Base-by-base conservation (phyloP, 1,284 basidiomycete species). In the Ceratorhiza oryzae-sativae region DNA sequence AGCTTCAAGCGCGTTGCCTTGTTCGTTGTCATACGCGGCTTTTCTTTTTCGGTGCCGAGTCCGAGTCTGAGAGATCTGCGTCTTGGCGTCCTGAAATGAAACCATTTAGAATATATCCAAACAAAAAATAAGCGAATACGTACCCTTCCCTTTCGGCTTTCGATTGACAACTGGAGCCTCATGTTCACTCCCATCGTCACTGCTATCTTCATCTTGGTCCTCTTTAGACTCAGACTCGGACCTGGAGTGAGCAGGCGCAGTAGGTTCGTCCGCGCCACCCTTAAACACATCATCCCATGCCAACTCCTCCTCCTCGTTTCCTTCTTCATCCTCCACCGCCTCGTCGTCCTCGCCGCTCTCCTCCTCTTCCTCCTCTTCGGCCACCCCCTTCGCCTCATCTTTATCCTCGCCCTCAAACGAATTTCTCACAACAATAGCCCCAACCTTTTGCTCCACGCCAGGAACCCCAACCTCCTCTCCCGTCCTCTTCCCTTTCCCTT, bases 401-500 rank as follows among this genome's bases (percentile, higher is more conserved):
- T 25, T 83, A 80, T 93, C 91, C 76, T 93, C 91, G 0, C 86
- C 84, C 60, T 93, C 83, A 80, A 90, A 95, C 61, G 83, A 87
- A 81, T 89, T 97, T 87, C 95, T 96, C 87, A 87, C 92, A 83
- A 88, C 91, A 78, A 88, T 92, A 75, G 87, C 90, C 72, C 86
- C 86, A 75, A 92, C 79, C 77, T 91, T 90, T 82, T 93, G 91
- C 78, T 85, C 88, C 67, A 92, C 89, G 13, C 84, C 83, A n/a
- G 84, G 83, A 10, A 84, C 81, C 58, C 67, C 55, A 46, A 72
- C 77, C 75, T 49, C 76, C 77, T 73, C 77, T 73, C 75, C 75
- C 58, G 55, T 53, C 23, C 49, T 39, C 51, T 41, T 4, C 5
- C 76, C 78, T 1, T 77, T 78, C 9, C 77, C 75, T 9, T 62